Base-by-base conservation (phyloP, 2,329 filamentous ascomycete genomes). In the Colletotrichum simmondsii region DNA sequence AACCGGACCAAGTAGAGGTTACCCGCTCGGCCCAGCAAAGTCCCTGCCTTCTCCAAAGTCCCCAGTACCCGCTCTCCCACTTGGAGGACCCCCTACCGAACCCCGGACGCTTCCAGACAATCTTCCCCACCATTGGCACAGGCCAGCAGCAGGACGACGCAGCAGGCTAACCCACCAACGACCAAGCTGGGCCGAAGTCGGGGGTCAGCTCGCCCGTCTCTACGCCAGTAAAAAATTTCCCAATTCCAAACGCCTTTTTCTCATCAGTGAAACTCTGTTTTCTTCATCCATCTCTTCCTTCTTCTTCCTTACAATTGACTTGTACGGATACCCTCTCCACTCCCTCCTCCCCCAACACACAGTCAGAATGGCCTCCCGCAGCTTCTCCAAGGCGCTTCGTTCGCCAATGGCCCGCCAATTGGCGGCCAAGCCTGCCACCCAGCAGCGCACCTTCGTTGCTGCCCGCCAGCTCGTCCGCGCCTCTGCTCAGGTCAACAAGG, bases 341-440 rank as follows among this genome's bases (percentile, higher is more conserved):
- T 79, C 79, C 75, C 76, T 76, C 78, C 73, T 78, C 79, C 80
- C 79, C 79, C 77, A 74, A 76, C 77, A 78, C 76, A 76, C 76
- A 78, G 76, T 85, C 85, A 90, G 84, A 87, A 95, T 96, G 94
- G 93, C 94, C 83, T 94, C 93, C 80, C 90, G 93, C 86, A 91
- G 87, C 87, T 88, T 95, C 87, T 89, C 89, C 80, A 92, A 90
- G 87, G 88, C 90, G 82, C 85, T 93, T 79, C 90, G 91, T 81
- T 86, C 87, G 78, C 88, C 89, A 80, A 83, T 91, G 84, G 87
- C 89, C 80, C 90, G 90, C 84, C 91, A 92, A 85, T 85, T 92
- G 84, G 87, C 85, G 79, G 85, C 89, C 76, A 73, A 73, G 71
- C 89, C 91, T 77, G 87, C 87, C 77, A 84, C 87, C 70, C 89